Conservation (phyloP, 192 early-diverging fungal genomes). For the Pecoramyces ruminantium region DNA sequence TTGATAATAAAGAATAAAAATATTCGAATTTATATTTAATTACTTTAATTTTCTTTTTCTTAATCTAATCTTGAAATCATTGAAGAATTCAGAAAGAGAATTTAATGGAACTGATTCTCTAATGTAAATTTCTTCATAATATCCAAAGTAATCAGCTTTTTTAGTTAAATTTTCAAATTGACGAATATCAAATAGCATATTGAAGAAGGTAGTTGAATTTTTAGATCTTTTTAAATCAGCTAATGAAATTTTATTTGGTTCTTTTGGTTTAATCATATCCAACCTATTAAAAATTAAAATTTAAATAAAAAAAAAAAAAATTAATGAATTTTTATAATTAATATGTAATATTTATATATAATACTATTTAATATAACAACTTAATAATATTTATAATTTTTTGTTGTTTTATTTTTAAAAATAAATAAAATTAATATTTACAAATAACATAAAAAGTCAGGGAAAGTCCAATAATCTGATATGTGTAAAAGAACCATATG, state of each 20-base stretch:
- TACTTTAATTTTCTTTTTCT: not conserved
- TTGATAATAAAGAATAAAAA: no score
- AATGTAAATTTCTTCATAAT: conserved; percentile 27
- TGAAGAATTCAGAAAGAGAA: not conserved
- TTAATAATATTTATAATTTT: no score
- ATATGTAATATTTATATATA: no score
- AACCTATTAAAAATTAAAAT: conserved; percentile 7
- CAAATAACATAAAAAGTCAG: conserved; percentile 34
- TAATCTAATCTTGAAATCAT: not conserved
- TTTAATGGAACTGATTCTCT: conserved; percentile 3
- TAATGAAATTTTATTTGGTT: conserved; percentile 11
- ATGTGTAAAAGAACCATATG: conserved; percentile 24
- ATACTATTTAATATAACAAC: no score
- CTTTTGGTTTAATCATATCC: conserved; percentile 27
- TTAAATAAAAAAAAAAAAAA: not conserved
- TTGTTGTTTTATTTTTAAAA: no score
- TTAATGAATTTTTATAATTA: no score
- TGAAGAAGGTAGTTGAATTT: conserved; percentile 24
- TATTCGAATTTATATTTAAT: no score
- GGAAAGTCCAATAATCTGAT: conserved; percentile 18
- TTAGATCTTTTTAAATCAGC: conserved; percentile 20
- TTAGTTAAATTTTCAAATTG: conserved; percentile 22
- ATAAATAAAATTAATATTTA: conserved; percentile 1
- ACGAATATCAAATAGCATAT: conserved; percentile 38
- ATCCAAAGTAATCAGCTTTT: conserved; percentile 28